Conservation (phyloP, 169 alveolate species). For the Cryptosporidium sp. region DNA sequence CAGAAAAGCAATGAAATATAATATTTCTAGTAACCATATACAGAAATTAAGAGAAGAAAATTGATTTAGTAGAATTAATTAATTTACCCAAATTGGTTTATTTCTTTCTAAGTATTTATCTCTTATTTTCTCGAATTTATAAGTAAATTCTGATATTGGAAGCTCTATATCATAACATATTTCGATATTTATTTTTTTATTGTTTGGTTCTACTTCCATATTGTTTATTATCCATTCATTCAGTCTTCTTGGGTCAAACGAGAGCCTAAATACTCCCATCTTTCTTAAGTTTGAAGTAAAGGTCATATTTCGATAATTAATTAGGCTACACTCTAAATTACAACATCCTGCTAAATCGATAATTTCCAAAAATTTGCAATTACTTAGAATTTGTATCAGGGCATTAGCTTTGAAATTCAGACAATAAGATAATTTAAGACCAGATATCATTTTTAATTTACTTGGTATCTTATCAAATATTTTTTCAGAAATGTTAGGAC, state of each 20-base stretch:
- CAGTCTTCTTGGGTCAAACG: conserved; percentile 11
- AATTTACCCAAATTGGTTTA: conserved; percentile 45
- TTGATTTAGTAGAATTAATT: neutral
- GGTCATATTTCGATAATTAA: neutral
- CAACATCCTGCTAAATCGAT: conserved; percentile 46
- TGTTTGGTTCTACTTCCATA: neutral
- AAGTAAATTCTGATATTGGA: conserved; percentile 17
- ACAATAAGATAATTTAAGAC: conserved; percentile 50
- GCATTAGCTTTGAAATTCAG: conserved; percentile 6
- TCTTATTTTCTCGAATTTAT: conserved; percentile 7
- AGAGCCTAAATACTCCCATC: conserved; percentile 22
- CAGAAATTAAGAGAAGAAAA: neutral
- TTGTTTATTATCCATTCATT: conserved; percentile 3
- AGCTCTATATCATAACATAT: conserved; percentile 13
- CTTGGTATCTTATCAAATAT: conserved; percentile 14
- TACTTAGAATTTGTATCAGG: conserved; percentile 6
- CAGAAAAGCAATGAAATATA: conserved; percentile 37
- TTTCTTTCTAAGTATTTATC: conserved; percentile 12
- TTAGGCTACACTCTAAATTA: conserved; percentile 3
- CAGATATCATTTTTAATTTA: neutral
- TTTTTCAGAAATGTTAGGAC: conserved; percentile 4
- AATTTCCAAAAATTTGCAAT: conserved; percentile 29
- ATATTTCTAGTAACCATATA: conserved; percentile 4
- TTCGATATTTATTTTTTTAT: neutral
- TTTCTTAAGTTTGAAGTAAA: neutral